Percentiles rank a stretch among this genome's conserved stretches.
Evolutionary conservation across 73 alveolate genomes (phyloP).

Genomic region (Stentor coeruleus): DNA sequence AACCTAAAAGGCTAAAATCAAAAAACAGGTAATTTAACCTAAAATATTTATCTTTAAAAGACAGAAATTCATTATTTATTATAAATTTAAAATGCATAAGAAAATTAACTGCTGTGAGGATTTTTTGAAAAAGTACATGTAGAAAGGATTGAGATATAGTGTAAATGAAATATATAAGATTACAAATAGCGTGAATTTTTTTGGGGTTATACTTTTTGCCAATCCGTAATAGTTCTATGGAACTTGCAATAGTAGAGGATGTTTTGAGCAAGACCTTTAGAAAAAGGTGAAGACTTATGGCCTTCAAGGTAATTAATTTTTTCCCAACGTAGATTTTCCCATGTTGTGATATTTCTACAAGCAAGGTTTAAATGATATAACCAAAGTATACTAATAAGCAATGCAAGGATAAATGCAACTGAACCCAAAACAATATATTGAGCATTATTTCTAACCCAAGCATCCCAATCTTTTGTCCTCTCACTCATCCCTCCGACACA

Average conservation of each 20-base stretch:
- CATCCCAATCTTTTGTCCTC: background rate
- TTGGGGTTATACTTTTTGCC: too few relatives aligned
- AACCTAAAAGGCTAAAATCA: too few relatives aligned
- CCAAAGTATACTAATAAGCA: conserved; percentile 35
- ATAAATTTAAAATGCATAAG: too few relatives aligned
- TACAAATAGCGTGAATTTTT: too few relatives aligned
- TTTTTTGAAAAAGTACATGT: too few relatives aligned
- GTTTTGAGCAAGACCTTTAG: conserved; percentile 30
- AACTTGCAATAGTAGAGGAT: background rate
- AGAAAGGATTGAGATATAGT: too few relatives aligned
- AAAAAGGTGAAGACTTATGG: conserved; percentile 35
- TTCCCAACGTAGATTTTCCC: conserved; percentile 65
- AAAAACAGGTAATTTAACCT: too few relatives aligned
- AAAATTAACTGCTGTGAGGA: too few relatives aligned
- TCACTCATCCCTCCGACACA: background rate
- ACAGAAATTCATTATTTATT: too few relatives aligned
- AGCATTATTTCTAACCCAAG: background rate
- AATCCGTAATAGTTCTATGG: background rate
- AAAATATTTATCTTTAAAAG: too few relatives aligned
- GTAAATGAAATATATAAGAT: too few relatives aligned
- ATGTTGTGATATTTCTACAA: conserved; percentile 54
- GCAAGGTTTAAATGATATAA: conserved; percentile 35
- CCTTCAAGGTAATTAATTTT: conserved; percentile 50
- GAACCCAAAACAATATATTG: background rate
- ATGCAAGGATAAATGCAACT: background rate